Evolutionary conservation across 2,329 filamentous ascomycete species (phyloP), one percentile per base, ranked within the genome.

Genomic region (Aspergillus japonicus): DNA sequence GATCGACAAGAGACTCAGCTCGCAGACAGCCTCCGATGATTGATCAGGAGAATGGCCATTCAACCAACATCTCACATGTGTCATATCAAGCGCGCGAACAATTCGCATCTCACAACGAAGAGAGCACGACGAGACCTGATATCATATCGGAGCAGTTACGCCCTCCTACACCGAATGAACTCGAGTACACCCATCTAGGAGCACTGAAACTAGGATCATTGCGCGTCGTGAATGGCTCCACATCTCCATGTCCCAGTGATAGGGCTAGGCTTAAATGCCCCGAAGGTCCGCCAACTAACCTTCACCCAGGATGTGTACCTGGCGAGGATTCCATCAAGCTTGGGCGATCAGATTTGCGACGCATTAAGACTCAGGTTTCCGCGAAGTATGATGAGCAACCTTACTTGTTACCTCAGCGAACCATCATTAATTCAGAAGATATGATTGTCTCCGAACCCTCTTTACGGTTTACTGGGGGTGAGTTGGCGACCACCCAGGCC

Each of bases 141-240:
- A 47, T 63, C 51, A 53, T 60, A 5, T 29, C 57, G 14, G 21
- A 61, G 50, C 64, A 39, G 49, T 29, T 47, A 57, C 70, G 66
- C 50, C 71, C 61, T 51, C 62, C 58, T 59, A 75, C 66, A 58
- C 75, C 58, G 42, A 69, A 51, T 60, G 73, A 69, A 47, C 68
- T 65, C 50, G 70, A 66, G 48, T 77, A 77, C 58, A 75, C 75
- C n/a, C 75, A 77, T 58, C 60, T 77, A n/a, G 75, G 75, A 19
- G 70, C 69, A 6, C 66, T 77, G n/a, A 77, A 77, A 52, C 61
- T 75, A 24, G 75, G 75, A 10, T 76, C 75, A n/a, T 56, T 77
- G 31, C 73, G 75, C 23, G 72, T 77, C 7, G 75, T 77, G 6
- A 77, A 77, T 57, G 72, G 73, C 5, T 72, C 72, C 23, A 66